Evolutionary conservation across 1,139 yeast species (phyloP), one percentile per base, ranked within the genome.

Genomic region (Scheffersomyces titani): DNA sequence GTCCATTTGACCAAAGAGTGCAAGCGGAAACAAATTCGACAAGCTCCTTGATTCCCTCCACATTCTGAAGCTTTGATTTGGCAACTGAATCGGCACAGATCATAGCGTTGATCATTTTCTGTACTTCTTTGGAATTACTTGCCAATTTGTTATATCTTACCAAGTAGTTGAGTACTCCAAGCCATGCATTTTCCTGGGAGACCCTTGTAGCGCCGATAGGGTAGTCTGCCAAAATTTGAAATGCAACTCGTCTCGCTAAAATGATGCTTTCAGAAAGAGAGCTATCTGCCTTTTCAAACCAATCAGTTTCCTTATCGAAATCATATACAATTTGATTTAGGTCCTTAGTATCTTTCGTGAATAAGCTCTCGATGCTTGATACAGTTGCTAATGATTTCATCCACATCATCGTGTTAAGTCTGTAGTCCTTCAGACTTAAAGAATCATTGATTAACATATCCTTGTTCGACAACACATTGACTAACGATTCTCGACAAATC

Each of bases 1-100:
- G 84, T 0, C 86, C 84, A 54, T 82, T 84, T 3, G 73, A 68
- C 92, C 92, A 88, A 40, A 88, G 72, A 0, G 87, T 78, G 20
- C 77, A 73, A 0, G 93, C 90, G 0, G 83, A 65, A 52, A 83
- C 83, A 63, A 74, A 83, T 51, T 73, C 74, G 0, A 86, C 72
- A 5, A 81, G 59, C 51, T 70, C 66, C 20, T 63, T 47, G 22
- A 73, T 60, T 56, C 62, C 56, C 2, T 58, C 52, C 7, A 54
- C 52, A 4, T 60, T 51, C 5, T 54, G 46, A 53, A 70, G 64
- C 48, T 65, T 61, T 1, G 59, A 50, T 18, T 69, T 69, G 1
- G 76, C 70, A 11, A 83, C 60, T 13, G 72, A 71, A 53, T 81
- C 78, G 36, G 88, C 65, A 45, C 79, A 67, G 13, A 85, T 73